phyloP scores from a whole-genome alignment of 805 yeast species.

The Pichia californica region DNA sequence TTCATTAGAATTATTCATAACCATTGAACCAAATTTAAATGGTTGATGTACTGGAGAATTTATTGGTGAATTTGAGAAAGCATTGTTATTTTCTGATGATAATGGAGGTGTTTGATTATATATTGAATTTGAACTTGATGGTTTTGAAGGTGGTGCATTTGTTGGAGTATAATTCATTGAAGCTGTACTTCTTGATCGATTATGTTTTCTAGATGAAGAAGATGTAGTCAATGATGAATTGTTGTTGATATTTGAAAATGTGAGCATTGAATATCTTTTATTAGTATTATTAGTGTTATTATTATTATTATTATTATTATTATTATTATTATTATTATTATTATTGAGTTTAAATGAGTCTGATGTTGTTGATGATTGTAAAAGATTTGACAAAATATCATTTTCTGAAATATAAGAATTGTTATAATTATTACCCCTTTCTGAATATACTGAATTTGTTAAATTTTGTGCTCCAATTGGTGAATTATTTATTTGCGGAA shows the following conservation, averaged over 20 bases:
- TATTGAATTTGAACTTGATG: slow-evolving; percentile 6
- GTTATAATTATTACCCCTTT: too few species aligned
- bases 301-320: too few species aligned
- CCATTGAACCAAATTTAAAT: slow-evolving; percentile 57
- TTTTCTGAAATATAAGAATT: too few species aligned
- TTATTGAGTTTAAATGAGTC: too few species aligned
- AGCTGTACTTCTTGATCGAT: slow-evolving; percentile 15
- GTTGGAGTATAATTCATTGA: slow-evolving; percentile 19
- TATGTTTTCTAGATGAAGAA: slow-evolving; percentile 14
- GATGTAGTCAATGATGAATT: not conserved
- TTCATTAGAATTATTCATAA: slow-evolving; percentile 24
- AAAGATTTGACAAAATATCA: too few species aligned
- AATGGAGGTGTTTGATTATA: slow-evolving; percentile 20
- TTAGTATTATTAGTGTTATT: too few species aligned
- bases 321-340: too few species aligned
- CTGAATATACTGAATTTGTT: not conserved
- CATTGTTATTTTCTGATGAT: slow-evolving; percentile 17
- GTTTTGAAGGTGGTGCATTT: slow-evolving; percentile 13
- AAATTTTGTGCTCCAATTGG: too few species aligned
- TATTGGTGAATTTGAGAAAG: slow-evolving; percentile 18
- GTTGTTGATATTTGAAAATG: slow-evolving; percentile 7
- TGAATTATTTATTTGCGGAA: too few species aligned
- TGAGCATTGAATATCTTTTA: slow-evolving; percentile 16
- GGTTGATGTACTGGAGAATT: slow-evolving; percentile 34
- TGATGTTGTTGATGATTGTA: too few species aligned